A percentile compares a stretch with the other conserved stretches of the same genome.
Conservation (phyloP, 768 basidiomycete genomes). For the Phaeotremella skinneri region DNA sequence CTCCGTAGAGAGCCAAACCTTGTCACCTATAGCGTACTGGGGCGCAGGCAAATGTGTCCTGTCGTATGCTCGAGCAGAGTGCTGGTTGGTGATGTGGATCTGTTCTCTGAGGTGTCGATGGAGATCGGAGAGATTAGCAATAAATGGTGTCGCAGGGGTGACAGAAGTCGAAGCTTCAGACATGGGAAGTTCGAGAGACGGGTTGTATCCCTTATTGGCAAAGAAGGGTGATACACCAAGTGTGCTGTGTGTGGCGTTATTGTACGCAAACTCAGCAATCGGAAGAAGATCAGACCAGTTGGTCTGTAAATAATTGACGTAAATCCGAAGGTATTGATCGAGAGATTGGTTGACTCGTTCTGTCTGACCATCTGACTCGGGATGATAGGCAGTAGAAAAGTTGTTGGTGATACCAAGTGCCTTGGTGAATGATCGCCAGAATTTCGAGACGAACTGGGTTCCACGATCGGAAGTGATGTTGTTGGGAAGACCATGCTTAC, state of each 20-base stretch:
- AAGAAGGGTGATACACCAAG: constrained; percentile 51
- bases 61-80: constrained; percentile 45
- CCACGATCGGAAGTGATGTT: constrained; percentile 12
- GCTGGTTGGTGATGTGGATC: constrained; percentile 30
- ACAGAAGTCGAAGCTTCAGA: background rate
- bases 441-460: constrained; percentile 8
- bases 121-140: constrained; percentile 4
- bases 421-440: background rate
- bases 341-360: constrained; percentile 49
- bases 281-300: constrained; percentile 51
- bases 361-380: no score
- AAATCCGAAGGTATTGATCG: constrained; percentile 48
- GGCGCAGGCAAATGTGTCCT: background rate
- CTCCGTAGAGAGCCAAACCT: no score
- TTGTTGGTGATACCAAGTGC: background rate
- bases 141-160: background rate
- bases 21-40: background rate
- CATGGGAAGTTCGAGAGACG: background rate
- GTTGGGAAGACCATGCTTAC: constrained; percentile 11
- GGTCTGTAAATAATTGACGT: constrained; percentile 33
- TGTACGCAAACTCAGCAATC: constrained; percentile 51
- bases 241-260: constrained; percentile 44
- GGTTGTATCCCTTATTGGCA: constrained; percentile 33
- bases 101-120: constrained; percentile 3
- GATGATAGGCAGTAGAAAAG: background rate